Evolutionary conservation across 2,329 filamentous ascomycete genomes (phyloP).

Genomic region (Onygena corvina): DNA sequence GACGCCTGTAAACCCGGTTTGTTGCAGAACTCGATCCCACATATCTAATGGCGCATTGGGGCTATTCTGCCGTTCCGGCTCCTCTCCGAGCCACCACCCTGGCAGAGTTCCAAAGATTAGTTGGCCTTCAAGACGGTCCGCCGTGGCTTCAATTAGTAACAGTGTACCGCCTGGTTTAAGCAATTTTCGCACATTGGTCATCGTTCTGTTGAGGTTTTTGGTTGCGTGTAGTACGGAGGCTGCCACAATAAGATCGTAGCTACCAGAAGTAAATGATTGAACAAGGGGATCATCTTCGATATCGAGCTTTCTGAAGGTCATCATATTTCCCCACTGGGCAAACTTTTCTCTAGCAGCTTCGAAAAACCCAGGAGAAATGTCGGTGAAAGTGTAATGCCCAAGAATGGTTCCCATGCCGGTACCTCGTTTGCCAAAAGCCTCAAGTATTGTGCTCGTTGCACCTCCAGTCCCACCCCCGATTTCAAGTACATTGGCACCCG

Average conservation of each 20-base stretch:
- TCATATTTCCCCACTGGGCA: constrained; percentile 16
- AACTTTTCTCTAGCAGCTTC: constrained; percentile 26
- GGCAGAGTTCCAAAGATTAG: too few relatives aligned
- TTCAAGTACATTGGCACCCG: constrained; percentile 34
- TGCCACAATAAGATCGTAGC: constrained; percentile 19
- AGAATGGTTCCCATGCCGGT: too few relatives aligned
- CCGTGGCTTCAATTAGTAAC: not conserved
- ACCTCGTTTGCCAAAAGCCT: constrained; percentile 20
- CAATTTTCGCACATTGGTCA: not conserved
- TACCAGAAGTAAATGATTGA: constrained; percentile 16
- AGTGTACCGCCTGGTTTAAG: not conserved
- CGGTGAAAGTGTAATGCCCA: constrained; percentile 37
- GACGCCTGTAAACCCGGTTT: constrained; percentile 13
- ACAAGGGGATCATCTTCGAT: constrained; percentile 13
- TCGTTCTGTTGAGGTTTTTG: constrained; percentile 8
- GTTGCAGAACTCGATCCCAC: constrained; percentile 10
- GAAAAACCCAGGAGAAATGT: constrained; percentile 35
- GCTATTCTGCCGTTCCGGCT: constrained; percentile 3
- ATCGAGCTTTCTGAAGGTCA: constrained; percentile 25
- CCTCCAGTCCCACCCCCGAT: constrained; percentile 37
- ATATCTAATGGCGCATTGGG: not conserved
- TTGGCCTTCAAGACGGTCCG: not conserved
- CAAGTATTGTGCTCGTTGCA: constrained; percentile 30
- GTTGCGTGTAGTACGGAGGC: constrained; percentile 20
- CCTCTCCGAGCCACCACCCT: not conserved